Percentiles rank a stretch among this genome's conserved stretches.
Conservation (phyloP, 2,329 filamentous ascomycete species). For the Plenodomus biglobosus region DNA sequence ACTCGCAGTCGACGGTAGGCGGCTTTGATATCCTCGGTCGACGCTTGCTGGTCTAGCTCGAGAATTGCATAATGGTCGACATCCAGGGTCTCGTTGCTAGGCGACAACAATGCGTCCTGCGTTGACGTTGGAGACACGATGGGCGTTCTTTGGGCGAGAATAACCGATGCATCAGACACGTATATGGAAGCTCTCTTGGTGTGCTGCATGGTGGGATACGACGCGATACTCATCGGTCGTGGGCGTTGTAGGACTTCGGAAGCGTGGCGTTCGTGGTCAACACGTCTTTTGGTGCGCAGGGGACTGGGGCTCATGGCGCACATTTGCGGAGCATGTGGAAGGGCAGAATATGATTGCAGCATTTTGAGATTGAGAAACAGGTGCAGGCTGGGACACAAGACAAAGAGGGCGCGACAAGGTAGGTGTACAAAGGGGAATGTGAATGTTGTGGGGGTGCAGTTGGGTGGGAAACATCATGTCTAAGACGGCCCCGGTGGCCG, state of each 20-base stretch:
- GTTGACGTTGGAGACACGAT: constrained; percentile 19
- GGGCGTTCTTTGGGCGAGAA: constrained; percentile 24
- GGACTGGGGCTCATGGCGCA: constrained; percentile 24
- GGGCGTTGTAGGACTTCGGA: constrained; percentile 25
- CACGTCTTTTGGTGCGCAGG: constrained; percentile 16
- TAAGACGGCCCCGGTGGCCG: constrained; percentile 6
- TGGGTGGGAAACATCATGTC: constrained; percentile 19
- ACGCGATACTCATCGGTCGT: constrained; percentile 21
- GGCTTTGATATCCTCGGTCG: constrained; percentile 33
- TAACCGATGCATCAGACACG: constrained; percentile 28
- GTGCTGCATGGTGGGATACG: constrained; percentile 16
- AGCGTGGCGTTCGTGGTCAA: constrained; percentile 25
- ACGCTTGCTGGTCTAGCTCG: constrained; percentile 24
- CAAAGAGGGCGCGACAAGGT: constrained; percentile 6
- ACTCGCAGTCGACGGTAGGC: constrained; percentile 31
- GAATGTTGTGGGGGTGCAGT: constrained; percentile 11
- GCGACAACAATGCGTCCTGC: constrained; percentile 15
- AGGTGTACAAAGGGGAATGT: constrained; percentile 8
- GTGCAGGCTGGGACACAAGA: constrained; percentile 6
- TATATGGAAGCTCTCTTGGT: constrained; percentile 30
- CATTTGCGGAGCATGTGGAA: constrained; percentile 19
- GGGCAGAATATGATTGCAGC: constrained; percentile 24
- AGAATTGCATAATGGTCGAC: constrained; percentile 40
- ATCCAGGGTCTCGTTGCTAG: constrained; percentile 16
- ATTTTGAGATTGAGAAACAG: constrained; percentile 5